These are phyloP conservation scores for Mortierella sp. DNA, from an alignment of 371 early-diverging fungal species.

Conservation along the genomic window DNA sequence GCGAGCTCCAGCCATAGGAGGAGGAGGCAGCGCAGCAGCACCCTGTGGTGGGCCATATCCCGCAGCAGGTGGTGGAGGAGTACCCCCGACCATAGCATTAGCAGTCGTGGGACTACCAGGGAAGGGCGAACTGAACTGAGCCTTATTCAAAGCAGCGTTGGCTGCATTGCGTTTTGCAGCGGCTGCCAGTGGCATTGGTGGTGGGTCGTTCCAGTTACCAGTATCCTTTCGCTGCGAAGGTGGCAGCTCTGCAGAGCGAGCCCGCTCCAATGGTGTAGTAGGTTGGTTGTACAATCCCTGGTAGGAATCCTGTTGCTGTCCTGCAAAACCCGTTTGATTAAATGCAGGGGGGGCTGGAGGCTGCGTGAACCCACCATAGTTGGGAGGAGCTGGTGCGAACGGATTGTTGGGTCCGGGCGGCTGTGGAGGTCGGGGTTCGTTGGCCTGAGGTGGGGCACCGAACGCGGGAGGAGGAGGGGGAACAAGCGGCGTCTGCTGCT, in stretches of 20 bases:
- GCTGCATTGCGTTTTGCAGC: conserved; percentile 29
- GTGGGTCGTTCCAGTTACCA: conserved; percentile 71
- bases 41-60: conserved; percentile 41
- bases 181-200: conserved; percentile 39
- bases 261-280: conserved; percentile 41
- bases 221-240: conserved; percentile 55
- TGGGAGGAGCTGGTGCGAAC: conserved; percentile 39
- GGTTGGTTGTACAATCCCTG: conserved; percentile 42
- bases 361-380: conserved; percentile 34
- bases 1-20: conserved; percentile 43
- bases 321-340: conserved; percentile 31
- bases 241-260: conserved; percentile 44
- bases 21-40: conserved; percentile 34
- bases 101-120: conserved; percentile 44
- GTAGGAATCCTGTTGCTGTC: conserved; percentile 35
- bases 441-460: conserved; percentile 43
- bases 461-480: conserved; percentile 41
- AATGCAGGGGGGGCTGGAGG: conserved; percentile 42
- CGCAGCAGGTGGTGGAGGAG: conserved; percentile 43
- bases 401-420: conserved; percentile 36
- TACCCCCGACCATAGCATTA: conserved; percentile 27
- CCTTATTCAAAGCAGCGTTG: conserved; percentile 36
- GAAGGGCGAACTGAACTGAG: conserved; percentile 53
- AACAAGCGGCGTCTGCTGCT: conserved; percentile 22
- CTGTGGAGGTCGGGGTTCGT: conserved; percentile 43